Evolutionary conservation across 768 basidiomycete genomes (phyloP).

Genomic region (Leccinum variicolor): DNA sequence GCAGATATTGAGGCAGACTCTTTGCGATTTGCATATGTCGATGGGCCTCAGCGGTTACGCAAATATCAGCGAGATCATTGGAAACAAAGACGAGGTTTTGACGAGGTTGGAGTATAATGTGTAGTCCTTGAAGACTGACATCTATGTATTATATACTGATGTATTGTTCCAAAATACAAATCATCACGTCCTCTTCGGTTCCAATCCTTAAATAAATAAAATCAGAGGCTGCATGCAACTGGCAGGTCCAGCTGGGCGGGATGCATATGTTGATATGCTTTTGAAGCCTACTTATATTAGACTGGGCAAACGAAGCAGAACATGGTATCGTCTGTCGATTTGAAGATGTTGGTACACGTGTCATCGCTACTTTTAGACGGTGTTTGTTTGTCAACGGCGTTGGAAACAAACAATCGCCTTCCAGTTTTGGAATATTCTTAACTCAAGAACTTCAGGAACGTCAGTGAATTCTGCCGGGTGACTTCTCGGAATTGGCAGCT

Average conservation of each 20-base stretch:
- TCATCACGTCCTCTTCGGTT: too few species aligned
- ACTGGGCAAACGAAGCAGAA: too few species aligned
- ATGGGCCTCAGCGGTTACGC: conserved; percentile 61
- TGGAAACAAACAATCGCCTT: conserved; percentile 17
- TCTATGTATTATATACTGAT: neutral
- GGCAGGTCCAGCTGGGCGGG: too few species aligned
- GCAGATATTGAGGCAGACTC: conserved; percentile 62
- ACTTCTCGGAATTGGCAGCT: neutral
- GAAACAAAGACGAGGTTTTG: conserved; percentile 39
- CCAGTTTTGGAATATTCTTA: conserved; percentile 3
- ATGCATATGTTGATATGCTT: neutral
- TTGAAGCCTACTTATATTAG: too few species aligned
- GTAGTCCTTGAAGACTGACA: neutral
- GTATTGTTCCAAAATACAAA: neutral
- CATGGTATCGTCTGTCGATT: too few species aligned
- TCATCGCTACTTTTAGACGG: neutral
- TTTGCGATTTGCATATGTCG: conserved; percentile 66
- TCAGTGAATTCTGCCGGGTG: neutral
- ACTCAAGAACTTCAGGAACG: neutral
- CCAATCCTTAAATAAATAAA: too few species aligned
- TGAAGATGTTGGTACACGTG: too few species aligned
- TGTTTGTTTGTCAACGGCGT: conserved; percentile 5
- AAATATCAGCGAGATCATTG: conserved; percentile 58
- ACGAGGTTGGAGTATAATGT: conserved; percentile 17
- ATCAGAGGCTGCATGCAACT: too few species aligned